Evolutionary conservation across 2,329 filamentous ascomycete genomes (phyloP).

Genomic region (Colletotrichum siamense): DNA sequence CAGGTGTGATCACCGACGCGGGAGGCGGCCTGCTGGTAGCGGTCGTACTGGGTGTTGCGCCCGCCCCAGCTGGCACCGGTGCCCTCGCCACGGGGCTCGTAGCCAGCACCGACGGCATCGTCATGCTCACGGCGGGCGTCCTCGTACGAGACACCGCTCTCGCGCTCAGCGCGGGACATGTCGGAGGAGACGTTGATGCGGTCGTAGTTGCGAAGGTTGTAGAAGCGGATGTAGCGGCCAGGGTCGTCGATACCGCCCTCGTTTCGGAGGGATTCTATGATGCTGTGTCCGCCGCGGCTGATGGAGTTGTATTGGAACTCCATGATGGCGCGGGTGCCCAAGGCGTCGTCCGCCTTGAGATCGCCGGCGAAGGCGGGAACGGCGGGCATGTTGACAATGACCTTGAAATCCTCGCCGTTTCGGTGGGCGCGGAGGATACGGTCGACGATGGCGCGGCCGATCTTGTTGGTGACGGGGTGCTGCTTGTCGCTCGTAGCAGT

Average conservation of each 20-base stretch:
- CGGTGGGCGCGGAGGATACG: constrained; percentile 75
- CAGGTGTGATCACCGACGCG: constrained; percentile 62
- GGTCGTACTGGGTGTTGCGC: constrained; percentile 59
- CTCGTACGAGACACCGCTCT: constrained; percentile 72
- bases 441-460: constrained; percentile 80
- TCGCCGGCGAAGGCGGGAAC: constrained; percentile 86
- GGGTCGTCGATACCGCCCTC: constrained; percentile 74
- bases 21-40: constrained; percentile 75
- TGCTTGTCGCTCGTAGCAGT: constrained; percentile 77
- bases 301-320: constrained; percentile 86
- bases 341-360: constrained; percentile 71
- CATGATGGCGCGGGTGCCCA: constrained; percentile 86
- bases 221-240: constrained; percentile 78
- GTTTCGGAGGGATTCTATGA: constrained; percentile 72
- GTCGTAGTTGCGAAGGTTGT: constrained; percentile 85
- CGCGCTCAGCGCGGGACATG: constrained; percentile 65
- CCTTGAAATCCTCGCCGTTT: constrained; percentile 70
- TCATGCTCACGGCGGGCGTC: constrained; percentile 70
- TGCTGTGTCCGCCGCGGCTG: constrained; percentile 76
- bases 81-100: constrained; percentile 39
- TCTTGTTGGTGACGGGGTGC: constrained; percentile 76
- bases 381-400: constrained; percentile 80
- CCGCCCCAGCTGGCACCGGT: constrained; percentile 33
- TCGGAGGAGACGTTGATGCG: constrained; percentile 75
- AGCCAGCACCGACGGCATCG: constrained; percentile 55